Evolutionary conservation across 805 yeast species (phyloP).

Genomic region (Kluyveromyces wickerhamii): DNA sequence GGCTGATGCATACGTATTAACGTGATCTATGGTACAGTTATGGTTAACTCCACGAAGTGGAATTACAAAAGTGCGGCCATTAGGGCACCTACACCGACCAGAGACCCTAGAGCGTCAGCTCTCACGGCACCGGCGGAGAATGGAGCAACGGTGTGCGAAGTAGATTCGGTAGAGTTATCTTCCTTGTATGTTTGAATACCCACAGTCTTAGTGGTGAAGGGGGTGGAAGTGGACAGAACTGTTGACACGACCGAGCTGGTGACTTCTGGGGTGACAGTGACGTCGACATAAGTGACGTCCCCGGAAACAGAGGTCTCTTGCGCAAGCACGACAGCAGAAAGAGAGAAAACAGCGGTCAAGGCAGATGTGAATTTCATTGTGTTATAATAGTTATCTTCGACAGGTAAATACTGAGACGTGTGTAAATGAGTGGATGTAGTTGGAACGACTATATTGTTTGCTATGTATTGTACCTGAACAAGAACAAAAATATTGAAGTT

Average conservation of each 20-base stretch:
- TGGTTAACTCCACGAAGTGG: no score
- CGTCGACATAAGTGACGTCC: slow-evolving; percentile 37
- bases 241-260: slow-evolving; percentile 41
- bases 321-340: slow-evolving; percentile 10
- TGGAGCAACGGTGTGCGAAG: slow-evolving; percentile 12
- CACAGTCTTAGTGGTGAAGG: slow-evolving; percentile 28
- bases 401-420: no score
- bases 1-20: no score
- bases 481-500: no score
- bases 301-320: slow-evolving; percentile 17
- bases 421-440: no score
- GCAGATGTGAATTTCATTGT: slow-evolving; percentile 11
- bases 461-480: no score
- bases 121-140: slow-evolving; percentile 18
- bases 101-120: slow-evolving; percentile 1
- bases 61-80: slow-evolving; percentile 19
- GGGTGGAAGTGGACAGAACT: slow-evolving; percentile 33
- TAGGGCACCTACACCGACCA: slow-evolving; percentile 15
- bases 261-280: slow-evolving; percentile 43
- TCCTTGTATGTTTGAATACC: slow-evolving; percentile 11
- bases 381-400: no score
- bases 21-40: no score
- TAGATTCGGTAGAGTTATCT: slow-evolving; percentile 11
- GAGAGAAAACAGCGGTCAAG: slow-evolving; percentile 10
- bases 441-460: no score